A percentile compares a stretch with the other conserved stretches of the same genome.
Evolutionary conservation across 2,329 filamentous ascomycete genomes (phyloP).

Genomic region (Aspergillus pseudoglaucus): DNA sequence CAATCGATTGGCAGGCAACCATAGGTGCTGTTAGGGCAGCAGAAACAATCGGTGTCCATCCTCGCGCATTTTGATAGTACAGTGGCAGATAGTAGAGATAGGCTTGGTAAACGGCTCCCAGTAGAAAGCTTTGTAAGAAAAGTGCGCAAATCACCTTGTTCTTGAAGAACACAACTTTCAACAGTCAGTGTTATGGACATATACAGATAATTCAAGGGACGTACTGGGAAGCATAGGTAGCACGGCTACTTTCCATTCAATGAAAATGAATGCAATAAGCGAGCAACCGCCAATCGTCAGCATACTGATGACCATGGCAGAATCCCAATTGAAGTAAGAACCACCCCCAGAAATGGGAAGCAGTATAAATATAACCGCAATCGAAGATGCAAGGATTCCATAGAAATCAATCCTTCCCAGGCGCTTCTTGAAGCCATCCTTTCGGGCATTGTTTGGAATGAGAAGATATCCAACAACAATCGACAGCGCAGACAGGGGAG

Average conservation of each 20-base stretch:
- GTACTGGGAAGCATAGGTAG: conserved; percentile 53
- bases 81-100: conserved; percentile 57
- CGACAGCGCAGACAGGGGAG: conserved; percentile 45
- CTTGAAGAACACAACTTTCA: conserved; percentile 44
- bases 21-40: conserved; percentile 48
- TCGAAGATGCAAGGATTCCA: conserved; percentile 50
- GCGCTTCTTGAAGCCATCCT: conserved; percentile 42
- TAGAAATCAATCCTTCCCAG: conserved; percentile 54
- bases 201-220: conserved; percentile 1
- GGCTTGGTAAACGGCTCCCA: conserved; percentile 55
- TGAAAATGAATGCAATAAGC: conserved; percentile 45
- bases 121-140: conserved; percentile 53
- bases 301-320: conserved; percentile 55
- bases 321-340: conserved; percentile 51
- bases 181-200: conserved; percentile 4
- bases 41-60: conserved; percentile 41
- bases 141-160: conserved; percentile 50
- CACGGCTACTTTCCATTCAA: conserved; percentile 50
- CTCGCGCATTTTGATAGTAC: conserved; percentile 54
- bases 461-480: conserved; percentile 45
- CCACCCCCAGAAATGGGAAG: conserved; percentile 59
- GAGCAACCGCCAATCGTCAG: conserved; percentile 45
- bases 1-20: conserved; percentile 40
- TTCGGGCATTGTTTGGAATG: conserved; percentile 47
- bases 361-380: conserved; percentile 54